Evolutionary conservation across 1,139 yeast genomes (phyloP), one percentile per base, ranked within the genome.

Genomic region (Scheffersomyces quercinus): DNA sequence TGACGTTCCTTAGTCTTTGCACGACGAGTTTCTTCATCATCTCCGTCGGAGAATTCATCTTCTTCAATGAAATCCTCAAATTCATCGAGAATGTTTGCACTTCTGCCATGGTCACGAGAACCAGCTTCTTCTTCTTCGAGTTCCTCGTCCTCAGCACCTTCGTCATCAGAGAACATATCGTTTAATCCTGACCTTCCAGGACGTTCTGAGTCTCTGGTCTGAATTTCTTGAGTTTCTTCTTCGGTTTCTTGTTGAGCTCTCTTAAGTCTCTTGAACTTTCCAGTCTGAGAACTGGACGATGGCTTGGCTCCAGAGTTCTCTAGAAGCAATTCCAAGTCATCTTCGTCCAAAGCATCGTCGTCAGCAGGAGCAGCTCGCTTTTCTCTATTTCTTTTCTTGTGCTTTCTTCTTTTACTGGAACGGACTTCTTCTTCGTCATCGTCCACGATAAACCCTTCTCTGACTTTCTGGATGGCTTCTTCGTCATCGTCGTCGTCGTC

Each of bases 31-130:
- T 67, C 74, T 51, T 82, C 87, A 96, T 54, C 88, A 52, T 89
- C 97, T 53, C 89, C 97, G 57, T 90, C 97, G 3, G 96, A 88
- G 59, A 86, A 86, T 62, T 91, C 97, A 63, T 93, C 99, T 51
- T 93, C 98, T 64, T 91, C 99, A 55, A 93, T 93, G 68, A 93
- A 93, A 62, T 91, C 99, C 60, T 90, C 99, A 58, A 93, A 84
- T 62, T 93, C 99, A 59, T 90, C 96, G 54, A 83, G 59, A 38
- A 70, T 68, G 53, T 72, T 67, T 5, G 26, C 26, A 20, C 26
- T 20, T 20, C 26, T 20, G 26, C 26, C 26, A 31, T 70, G 48
- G 34, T 63, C 77, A 16, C 60, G 74, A 8, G 70, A 74, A 9
- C 60, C 65, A 28, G 63, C 71, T 7, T 55, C 64, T 9, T 50